Conservation (phyloP, 83 land plant species). For the Isoetes engelmannii region DNA sequence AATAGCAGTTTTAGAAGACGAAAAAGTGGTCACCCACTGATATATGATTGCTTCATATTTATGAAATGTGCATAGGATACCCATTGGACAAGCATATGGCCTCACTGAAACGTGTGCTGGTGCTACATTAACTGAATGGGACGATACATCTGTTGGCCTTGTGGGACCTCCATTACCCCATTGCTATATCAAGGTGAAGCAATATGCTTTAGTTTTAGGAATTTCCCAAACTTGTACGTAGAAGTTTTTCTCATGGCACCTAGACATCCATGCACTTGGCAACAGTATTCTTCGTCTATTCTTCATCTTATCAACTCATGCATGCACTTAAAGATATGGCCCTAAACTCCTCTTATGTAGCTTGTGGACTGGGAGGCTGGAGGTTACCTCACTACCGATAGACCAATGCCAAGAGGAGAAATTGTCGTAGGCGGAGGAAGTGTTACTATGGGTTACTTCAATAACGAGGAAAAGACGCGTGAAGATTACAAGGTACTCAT, state of each 20-base stretch:
- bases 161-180: slow-evolving; percentile 87
- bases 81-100: slow-evolving; percentile 67
- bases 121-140: slow-evolving; percentile 64
- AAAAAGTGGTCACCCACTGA: too few relatives aligned
- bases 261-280: too few relatives aligned
- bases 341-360: slow-evolving; percentile 27
- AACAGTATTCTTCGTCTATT: too few relatives aligned
- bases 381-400: slow-evolving; percentile 57
- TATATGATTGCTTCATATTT: too few relatives aligned
- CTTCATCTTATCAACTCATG: too few relatives aligned
- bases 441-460: slow-evolving; percentile 77
- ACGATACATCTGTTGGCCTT: slow-evolving; percentile 68
- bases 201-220: not conserved
- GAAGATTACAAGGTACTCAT: slow-evolving; percentile 68
- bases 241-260: too few relatives aligned
- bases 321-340: too few relatives aligned
- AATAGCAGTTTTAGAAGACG: too few relatives aligned
- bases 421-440: slow-evolving; percentile 72
- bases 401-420: slow-evolving; percentile 90
- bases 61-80: slow-evolving; percentile 36
- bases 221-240: too few relatives aligned
- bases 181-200: slow-evolving; percentile 60
- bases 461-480: slow-evolving; percentile 68
- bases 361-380: slow-evolving; percentile 88
- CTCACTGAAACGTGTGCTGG: slow-evolving; percentile 89